Conservation (phyloP, 2,329 filamentous ascomycete genomes). For the Trichoderma arundinaceum region DNA sequence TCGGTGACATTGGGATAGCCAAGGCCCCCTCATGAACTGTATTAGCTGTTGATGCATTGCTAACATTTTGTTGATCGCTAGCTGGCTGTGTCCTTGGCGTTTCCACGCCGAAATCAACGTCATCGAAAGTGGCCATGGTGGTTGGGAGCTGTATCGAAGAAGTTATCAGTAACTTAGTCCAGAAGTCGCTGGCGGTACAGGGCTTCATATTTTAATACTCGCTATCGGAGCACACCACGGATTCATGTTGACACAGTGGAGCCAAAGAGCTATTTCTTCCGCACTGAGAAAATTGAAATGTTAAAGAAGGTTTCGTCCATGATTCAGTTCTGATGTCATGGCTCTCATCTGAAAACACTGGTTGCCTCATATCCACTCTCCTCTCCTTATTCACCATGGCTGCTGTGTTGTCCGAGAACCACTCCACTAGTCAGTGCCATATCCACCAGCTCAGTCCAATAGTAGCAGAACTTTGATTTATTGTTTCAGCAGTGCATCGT, state of each 20-base stretch:
- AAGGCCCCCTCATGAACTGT: conserved; percentile 3
- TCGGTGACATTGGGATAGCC: conserved; percentile 23
- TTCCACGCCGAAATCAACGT: conserved; percentile 26
- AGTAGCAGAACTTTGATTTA: background rate
- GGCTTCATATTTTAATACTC: conserved; percentile 4
- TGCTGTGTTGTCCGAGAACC: background rate
- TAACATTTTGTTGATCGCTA: background rate
- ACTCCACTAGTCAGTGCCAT: conserved; percentile 8
- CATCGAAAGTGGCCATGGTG: conserved; percentile 25
- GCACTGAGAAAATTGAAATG: background rate
- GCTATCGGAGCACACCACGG: background rate
- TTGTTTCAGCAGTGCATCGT: conserved; percentile 6
- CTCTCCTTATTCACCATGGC: background rate
- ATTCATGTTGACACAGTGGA: conserved; percentile 5
- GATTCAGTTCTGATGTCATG: conserved; percentile 30
- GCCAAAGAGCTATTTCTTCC: conserved; percentile 8
- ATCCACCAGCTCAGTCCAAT: conserved; percentile 12
- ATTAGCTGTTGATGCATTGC: background rate
- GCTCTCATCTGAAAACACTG: conserved; percentile 5
- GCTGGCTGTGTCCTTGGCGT: conserved; percentile 1
- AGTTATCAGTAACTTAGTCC: background rate
- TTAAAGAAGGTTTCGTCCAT: conserved; percentile 20
- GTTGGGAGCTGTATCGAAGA: background rate
- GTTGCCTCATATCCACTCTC: conserved; percentile 17
- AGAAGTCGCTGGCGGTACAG: background rate